These are phyloP conservation scores for Discostella pseudostelligera DNA, from an alignment of 108 stramenopile species.

Conservation along the genomic window DNA sequence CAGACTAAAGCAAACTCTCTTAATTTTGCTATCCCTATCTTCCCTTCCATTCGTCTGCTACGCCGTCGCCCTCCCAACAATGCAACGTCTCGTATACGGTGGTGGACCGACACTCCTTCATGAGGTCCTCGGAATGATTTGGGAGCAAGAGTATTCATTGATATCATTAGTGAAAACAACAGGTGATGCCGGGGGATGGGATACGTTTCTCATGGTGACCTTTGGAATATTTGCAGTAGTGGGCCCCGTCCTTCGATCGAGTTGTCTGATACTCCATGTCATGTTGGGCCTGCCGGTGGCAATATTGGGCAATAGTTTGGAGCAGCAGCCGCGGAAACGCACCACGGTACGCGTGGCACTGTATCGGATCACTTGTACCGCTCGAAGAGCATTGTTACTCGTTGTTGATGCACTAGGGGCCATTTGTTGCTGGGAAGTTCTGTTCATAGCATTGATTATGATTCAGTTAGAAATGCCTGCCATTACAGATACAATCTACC, in stretches of 20 bases:
- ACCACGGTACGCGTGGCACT: constrained; percentile 28
- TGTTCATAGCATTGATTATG: constrained; percentile 72
- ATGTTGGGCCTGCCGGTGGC: constrained; percentile 34
- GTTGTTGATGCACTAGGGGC: constrained; percentile 70
- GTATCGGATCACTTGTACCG: constrained; percentile 9
- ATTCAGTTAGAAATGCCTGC: constrained; percentile 79
- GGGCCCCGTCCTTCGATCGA: constrained; percentile 47
- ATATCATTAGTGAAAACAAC: constrained; percentile 68
- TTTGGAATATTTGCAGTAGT: constrained; percentile 62
- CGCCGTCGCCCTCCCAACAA: constrained; percentile 62
- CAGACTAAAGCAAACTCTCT: constrained; percentile 32
- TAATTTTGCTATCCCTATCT: constrained; percentile 25
- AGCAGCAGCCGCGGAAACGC: constrained; percentile 38
- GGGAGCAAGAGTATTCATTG: constrained; percentile 68
- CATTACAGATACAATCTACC: constrained; percentile 75
- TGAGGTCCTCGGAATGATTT: constrained; percentile 73
- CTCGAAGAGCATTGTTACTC: constrained; percentile 37
- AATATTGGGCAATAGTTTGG: constrained; percentile 40
- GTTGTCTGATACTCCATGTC: constrained; percentile 51
- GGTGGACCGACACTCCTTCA: constrained; percentile 70
- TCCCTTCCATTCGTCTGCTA: constrained; percentile 44
- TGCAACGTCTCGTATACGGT: constrained; percentile 77
- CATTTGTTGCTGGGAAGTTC: constrained; percentile 89
- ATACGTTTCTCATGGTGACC: constrained; percentile 77
- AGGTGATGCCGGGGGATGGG: constrained; percentile 82